Percentiles rank a stretch among this genome's conserved stretches.
Conservation (phyloP, 2,329 filamentous ascomycete genomes). For the Talaromyces piceae region DNA sequence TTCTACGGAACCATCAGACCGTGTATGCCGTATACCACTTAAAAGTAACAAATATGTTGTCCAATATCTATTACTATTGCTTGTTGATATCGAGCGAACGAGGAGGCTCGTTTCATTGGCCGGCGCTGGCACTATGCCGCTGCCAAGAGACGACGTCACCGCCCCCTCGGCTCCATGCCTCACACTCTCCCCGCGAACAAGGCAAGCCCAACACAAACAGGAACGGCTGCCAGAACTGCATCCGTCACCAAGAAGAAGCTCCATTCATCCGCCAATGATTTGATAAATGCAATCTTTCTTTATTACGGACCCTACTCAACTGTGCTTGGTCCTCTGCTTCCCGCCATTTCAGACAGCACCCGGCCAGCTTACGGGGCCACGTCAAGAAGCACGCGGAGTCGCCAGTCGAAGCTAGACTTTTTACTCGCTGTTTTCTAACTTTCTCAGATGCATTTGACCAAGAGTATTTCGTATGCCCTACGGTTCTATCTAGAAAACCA, state of each 20-base stretch:
- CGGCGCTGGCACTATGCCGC: not conserved
- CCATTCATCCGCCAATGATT: not conserved
- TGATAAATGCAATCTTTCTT: not conserved
- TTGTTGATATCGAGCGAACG: no score
- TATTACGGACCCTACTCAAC: not conserved
- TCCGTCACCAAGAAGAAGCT: not conserved
- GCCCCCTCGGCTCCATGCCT: not conserved
- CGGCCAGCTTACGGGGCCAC: not conserved
- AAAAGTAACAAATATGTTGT: no score
- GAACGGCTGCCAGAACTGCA: not conserved
- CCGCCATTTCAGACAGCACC: not conserved
- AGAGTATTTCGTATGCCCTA: not conserved
- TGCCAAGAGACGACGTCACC: slow-evolving; percentile 2
- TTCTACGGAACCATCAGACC: no score
- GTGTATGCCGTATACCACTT: no score
- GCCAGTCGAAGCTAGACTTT: not conserved
- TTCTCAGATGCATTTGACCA: not conserved
- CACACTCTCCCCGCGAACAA: slow-evolving; percentile 1
- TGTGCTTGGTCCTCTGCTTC: not conserved
- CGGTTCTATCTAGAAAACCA: not conserved
- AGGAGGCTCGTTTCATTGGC: not conserved
- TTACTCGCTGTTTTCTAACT: not conserved
- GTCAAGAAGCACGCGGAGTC: not conserved
- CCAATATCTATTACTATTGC: no score
- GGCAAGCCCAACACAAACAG: not conserved